phyloP scores from a whole-genome alignment of 2,329 filamentous ascomycete species.

The Aspergillus fijiensis region DNA sequence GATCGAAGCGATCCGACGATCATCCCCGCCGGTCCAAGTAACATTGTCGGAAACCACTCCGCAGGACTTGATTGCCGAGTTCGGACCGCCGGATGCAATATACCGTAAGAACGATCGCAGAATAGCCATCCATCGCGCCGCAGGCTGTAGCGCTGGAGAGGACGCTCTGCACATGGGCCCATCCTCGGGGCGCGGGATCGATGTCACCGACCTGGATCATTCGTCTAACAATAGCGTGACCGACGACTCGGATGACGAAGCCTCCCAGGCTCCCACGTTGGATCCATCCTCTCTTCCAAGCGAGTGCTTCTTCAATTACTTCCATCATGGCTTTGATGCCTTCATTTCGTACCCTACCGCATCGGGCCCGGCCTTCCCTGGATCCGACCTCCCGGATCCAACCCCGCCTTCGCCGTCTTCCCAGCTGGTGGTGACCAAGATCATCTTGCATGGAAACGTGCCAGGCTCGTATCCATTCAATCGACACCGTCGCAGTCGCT shows the following conservation, averaged over 20 bases:
- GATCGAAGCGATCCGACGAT: slow-evolving; percentile 74
- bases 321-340: slow-evolving; percentile 90
- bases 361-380: slow-evolving; percentile 64
- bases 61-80: slow-evolving; percentile 84
- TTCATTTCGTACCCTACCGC: slow-evolving; percentile 75
- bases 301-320: slow-evolving; percentile 93
- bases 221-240: slow-evolving; percentile 70
- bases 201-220: slow-evolving; percentile 67
- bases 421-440: slow-evolving; percentile 79
- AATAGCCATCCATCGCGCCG: slow-evolving; percentile 71
- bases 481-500: slow-evolving; percentile 82
- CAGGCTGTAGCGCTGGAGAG: slow-evolving; percentile 28
- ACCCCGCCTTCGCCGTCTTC: slow-evolving; percentile 45
- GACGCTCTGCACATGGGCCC: slow-evolving; percentile 37
- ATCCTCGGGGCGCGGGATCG: slow-evolving; percentile 37
- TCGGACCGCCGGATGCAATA: slow-evolving; percentile 90
- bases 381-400: slow-evolving; percentile 37
- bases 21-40: slow-evolving; percentile 67
- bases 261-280: slow-evolving; percentile 55
- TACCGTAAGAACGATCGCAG: slow-evolving; percentile 88
- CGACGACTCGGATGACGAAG: slow-evolving; percentile 65
- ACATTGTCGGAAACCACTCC: slow-evolving; percentile 81
- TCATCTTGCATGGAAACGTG: slow-evolving; percentile 92
- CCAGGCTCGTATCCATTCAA: slow-evolving; percentile 97
- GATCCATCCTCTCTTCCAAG: slow-evolving; percentile 54